Percentiles rank a stretch among this genome's conserved stretches.
phyloP scores from a whole-genome alignment of 116 monocot species.

The Phalaenopsis hybrid region DNA sequence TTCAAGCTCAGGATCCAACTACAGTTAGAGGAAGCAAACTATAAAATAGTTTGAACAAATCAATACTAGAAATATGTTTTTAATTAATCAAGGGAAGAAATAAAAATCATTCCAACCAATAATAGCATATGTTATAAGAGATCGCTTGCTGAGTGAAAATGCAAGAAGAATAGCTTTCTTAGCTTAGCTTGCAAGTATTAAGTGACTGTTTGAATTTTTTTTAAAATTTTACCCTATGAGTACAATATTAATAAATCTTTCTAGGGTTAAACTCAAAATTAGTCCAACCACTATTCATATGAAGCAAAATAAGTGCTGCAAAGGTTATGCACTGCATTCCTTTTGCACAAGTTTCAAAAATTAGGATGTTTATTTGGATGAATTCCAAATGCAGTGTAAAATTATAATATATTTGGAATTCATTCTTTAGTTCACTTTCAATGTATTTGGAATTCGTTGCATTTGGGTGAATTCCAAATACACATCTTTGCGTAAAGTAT shows the following conservation, averaged over 20 bases:
- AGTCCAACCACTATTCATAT: conserved; percentile 51
- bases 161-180: not conserved
- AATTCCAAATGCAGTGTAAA: too few relatives aligned
- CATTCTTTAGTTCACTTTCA: too few relatives aligned
- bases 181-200: not conserved
- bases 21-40: conserved; percentile 10
- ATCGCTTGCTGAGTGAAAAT: not conserved
- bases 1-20: conserved; percentile 99
- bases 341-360: too few relatives aligned
- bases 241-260: not conserved
- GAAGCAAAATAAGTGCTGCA: too few relatives aligned
- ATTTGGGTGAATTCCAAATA: too few relatives aligned
- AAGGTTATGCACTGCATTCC: too few relatives aligned
- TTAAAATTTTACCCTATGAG: not conserved
- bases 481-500: too few relatives aligned
- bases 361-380: too few relatives aligned
- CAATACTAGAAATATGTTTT: not conserved
- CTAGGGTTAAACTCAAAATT: too few relatives aligned
- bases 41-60: not conserved
- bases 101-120: not conserved
- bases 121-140: not conserved
- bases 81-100: not conserved
- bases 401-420: too few relatives aligned
- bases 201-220: not conserved
- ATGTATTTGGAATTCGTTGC: too few relatives aligned